phyloP scores from a whole-genome alignment of 2,329 filamentous ascomycete species.

The Penicillium sp. region DNA sequence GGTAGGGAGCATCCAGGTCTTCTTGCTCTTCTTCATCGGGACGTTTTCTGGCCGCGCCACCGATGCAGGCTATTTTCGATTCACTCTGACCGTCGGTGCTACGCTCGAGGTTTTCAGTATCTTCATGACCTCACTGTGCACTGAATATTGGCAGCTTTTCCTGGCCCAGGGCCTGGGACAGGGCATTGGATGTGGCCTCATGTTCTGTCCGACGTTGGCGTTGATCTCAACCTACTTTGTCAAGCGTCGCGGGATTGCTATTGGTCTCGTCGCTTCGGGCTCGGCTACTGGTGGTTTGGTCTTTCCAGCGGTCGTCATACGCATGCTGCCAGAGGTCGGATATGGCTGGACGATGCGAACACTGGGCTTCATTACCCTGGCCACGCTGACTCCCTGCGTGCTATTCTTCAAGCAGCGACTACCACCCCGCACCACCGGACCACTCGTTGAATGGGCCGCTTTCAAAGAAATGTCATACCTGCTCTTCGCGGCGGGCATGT shows the following conservation, averaged over 20 bases:
- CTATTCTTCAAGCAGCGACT: conserved; percentile 49
- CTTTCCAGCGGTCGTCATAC: conserved; percentile 56
- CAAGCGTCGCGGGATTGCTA: conserved; percentile 55
- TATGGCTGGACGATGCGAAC: conserved; percentile 63
- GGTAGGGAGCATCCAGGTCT: conserved; percentile 51
- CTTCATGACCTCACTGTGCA: conserved; percentile 50
- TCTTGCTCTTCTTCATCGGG: conserved; percentile 49
- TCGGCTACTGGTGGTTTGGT: conserved; percentile 60
- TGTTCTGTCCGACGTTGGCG: conserved; percentile 54
- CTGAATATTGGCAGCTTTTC: conserved; percentile 49
- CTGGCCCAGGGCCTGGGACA: conserved; percentile 54
- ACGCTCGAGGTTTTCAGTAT: conserved; percentile 46
- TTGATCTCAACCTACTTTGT: conserved; percentile 59
- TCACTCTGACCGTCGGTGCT: conserved; percentile 42
- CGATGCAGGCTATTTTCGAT: conserved; percentile 50
- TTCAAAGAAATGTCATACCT: conserved; percentile 50
- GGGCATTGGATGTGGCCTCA: conserved; percentile 53
- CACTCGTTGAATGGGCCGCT: conserved; percentile 49
- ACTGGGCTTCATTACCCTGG: conserved; percentile 57
- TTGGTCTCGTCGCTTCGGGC: conserved; percentile 58
- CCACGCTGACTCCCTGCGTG: conserved; percentile 39
- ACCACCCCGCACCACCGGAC: conserved; percentile 48
- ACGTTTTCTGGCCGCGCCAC: conserved; percentile 51
- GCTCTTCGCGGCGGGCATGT: conserved; percentile 41
- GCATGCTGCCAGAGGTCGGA: conserved; percentile 56